Conservation (phyloP, 148 eudicot species). For the Cornus suecica region DNA sequence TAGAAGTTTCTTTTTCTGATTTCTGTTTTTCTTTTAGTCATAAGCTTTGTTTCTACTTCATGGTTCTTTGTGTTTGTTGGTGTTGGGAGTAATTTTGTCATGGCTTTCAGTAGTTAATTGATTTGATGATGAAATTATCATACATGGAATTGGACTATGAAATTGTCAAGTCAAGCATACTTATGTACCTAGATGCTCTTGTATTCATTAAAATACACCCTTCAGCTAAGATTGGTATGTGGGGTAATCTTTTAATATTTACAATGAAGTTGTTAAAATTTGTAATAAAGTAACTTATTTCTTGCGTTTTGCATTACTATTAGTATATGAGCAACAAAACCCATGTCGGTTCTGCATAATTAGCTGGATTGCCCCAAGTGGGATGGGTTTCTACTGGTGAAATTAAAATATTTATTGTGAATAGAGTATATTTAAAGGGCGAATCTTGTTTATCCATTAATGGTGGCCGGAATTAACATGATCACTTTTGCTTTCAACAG, state of each 20-base stretch:
- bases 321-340: background rate
- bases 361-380: background rate
- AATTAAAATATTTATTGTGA: background rate
- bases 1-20: background rate
- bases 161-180: background rate
- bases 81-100: background rate
- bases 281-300: background rate
- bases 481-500: background rate
- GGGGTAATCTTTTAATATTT: background rate
- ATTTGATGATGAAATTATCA: background rate
- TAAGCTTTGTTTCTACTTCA: background rate
- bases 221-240: background rate
- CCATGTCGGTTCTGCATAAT: background rate
- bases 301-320: too few relatives aligned
- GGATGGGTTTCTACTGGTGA: background rate
- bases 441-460: background rate
- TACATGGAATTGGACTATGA: constrained; percentile 1
- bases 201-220: background rate
- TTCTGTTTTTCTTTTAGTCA: background rate
- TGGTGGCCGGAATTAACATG: constrained; percentile 3
- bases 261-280: background rate
- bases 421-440: background rate
- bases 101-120: background rate
- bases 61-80: background rate
- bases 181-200: background rate